These are phyloP conservation scores for Kluyveromyces lactis DNA, from an alignment of 805 yeast species.

Conservation along the genomic window DNA sequence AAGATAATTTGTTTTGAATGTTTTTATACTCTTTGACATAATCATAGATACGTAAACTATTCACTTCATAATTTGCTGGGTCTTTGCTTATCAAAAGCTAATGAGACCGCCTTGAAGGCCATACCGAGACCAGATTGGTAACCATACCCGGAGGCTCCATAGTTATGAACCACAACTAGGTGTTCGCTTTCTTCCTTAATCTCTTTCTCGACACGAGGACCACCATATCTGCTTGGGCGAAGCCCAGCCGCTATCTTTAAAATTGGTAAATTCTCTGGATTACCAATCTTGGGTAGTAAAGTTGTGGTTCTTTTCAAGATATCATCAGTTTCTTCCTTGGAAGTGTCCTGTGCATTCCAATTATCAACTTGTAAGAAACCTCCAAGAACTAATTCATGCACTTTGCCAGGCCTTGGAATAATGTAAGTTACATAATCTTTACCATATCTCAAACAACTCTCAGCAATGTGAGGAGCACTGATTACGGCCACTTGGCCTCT, in stretches of 20 bases:
- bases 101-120: slow-evolving; percentile 40
- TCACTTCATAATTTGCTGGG: background rate
- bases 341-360: slow-evolving; percentile 51
- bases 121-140: slow-evolving; percentile 61
- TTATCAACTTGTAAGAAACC: slow-evolving; percentile 62
- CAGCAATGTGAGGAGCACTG: slow-evolving; percentile 57
- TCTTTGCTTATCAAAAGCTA: slow-evolving; percentile 9
- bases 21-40: no score
- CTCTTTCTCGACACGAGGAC: slow-evolving; percentile 60
- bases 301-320: slow-evolving; percentile 51
- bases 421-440: slow-evolving; percentile 52
- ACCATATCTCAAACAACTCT: slow-evolving; percentile 58
- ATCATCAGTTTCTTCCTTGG: slow-evolving; percentile 47
- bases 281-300: slow-evolving; percentile 41
- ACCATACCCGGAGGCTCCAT: slow-evolving; percentile 63
- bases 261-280: slow-evolving; percentile 38
- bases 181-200: slow-evolving; percentile 31
- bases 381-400: slow-evolving; percentile 63
- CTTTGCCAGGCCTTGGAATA: slow-evolving; percentile 62
- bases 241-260: slow-evolving; percentile 63
- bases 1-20: no score
- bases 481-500: slow-evolving; percentile 76
- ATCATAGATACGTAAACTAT: no score
- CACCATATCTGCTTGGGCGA: slow-evolving; percentile 71
- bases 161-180: slow-evolving; percentile 51